phyloP scores from a whole-genome alignment of 139 green algal genomes.

The Picochlorum sp. region DNA sequence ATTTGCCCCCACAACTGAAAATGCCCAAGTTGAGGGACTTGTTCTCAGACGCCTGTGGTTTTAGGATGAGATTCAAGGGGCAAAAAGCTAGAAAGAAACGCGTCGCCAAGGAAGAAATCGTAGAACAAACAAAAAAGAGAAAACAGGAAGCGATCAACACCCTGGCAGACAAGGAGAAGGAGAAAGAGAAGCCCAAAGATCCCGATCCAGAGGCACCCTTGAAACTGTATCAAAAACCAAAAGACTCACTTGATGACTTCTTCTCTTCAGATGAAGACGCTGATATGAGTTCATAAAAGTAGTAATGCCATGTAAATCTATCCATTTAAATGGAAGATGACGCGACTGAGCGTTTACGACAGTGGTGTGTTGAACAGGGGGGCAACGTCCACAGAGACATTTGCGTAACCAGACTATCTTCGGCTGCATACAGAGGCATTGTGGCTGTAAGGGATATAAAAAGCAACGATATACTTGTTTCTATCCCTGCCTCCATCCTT shows the following conservation, averaged over 20 bases:
- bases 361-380: conserved; percentile 35
- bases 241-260: background rate
- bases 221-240: background rate
- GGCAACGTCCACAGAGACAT: conserved; percentile 9
- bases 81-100: background rate
- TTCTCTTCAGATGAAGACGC: background rate
- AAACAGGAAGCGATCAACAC: background rate
- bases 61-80: background rate
- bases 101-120: background rate
- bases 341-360: conserved; percentile 11
- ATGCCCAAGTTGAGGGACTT: background rate
- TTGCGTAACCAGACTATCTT: conserved; percentile 21
- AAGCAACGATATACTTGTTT: conserved; percentile 30
- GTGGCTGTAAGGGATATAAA: conserved; percentile 36
- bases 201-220: background rate
- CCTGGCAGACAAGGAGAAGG: background rate
- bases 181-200: background rate
- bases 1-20: conserved; percentile 7
- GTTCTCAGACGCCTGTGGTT: background rate
- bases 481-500: conserved; percentile 41
- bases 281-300: background rate
- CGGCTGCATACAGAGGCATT: conserved; percentile 45
- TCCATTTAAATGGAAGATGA: no score
- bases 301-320: background rate
- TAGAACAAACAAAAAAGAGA: background rate